Conservation (phyloP, 2,329 filamentous ascomycete species). For the Fusarium liriodendri region DNA sequence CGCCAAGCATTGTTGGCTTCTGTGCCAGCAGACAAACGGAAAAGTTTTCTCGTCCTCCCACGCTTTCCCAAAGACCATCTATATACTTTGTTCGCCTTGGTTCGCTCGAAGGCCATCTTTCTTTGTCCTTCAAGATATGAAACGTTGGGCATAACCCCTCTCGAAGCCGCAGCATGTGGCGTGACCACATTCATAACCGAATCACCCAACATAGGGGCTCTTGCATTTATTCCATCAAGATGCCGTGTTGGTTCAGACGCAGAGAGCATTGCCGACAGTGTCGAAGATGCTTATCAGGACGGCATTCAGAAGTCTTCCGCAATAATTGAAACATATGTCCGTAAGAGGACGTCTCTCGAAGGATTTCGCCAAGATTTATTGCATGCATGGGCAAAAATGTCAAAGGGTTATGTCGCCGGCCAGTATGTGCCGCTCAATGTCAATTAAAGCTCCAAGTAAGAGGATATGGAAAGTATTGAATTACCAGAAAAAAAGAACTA, state of each 20-base stretch:
- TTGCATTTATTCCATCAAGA: not conserved
- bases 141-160: not conserved
- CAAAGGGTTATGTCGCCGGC: not conserved
- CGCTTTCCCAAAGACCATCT: conserved; percentile 2
- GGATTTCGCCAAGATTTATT: conserved; percentile 6
- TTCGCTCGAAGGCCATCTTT: conserved; percentile 1
- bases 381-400: conserved; percentile 2
- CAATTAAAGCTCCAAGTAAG: not conserved
- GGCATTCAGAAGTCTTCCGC: not conserved
- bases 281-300: not conserved
- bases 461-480: not conserved
- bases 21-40: not conserved
- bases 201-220: not conserved
- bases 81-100: conserved; percentile 1
- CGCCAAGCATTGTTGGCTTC: conserved; percentile 3
- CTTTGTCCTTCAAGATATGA: conserved; percentile 3
- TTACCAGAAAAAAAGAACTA: not conserved
- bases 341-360: not conserved
- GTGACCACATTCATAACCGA: conserved; percentile 5
- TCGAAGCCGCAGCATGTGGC: conserved; percentile 3
- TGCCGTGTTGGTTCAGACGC: conserved; percentile 1
- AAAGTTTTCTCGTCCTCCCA: not conserved
- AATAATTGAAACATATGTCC: not conserved
- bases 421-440: not conserved
- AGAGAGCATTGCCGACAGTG: not conserved